Conservation (phyloP, 768 basidiomycete genomes). For the Collybiopsis confluens region DNA sequence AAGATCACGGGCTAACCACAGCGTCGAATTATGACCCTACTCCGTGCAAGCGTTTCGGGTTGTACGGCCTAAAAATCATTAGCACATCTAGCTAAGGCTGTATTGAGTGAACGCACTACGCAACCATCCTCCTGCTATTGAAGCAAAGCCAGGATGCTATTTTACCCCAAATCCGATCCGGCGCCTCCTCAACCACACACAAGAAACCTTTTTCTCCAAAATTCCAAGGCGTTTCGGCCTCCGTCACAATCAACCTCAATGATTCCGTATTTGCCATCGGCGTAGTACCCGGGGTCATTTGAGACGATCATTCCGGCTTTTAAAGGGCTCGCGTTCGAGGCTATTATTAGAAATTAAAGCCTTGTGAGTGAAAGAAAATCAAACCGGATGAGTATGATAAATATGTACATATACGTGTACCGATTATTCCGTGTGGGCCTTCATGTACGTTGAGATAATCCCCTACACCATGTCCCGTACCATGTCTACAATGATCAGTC, state of each 20-base stretch:
- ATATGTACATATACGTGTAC: constrained; percentile 32
- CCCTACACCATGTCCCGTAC: constrained; percentile 96
- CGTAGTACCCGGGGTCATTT: constrained; percentile 93
- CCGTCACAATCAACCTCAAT: constrained; percentile 81
- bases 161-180: no score
- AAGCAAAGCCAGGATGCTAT: no score
- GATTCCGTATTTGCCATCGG: constrained; percentile 87
- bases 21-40: no score
- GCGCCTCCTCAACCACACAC: no score
- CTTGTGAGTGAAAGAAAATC: no score
- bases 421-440: constrained; percentile 61
- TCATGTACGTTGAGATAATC: constrained; percentile 95
- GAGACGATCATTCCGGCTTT: constrained; percentile 88
- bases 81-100: no score
- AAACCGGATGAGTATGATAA: not conserved
- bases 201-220: constrained; percentile 89
- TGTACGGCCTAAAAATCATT: no score
- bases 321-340: constrained; percentile 65
- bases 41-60: no score
- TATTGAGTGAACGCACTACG: no score
- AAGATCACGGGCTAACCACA: no score
- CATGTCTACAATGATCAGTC: constrained; percentile 49
- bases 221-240: constrained; percentile 64
- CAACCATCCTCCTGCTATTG: no score
- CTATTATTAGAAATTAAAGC: constrained; percentile 28